Evolutionary conservation across 257 asterid genomes (phyloP).

Genomic region (Haberlea rhodopensis): DNA sequence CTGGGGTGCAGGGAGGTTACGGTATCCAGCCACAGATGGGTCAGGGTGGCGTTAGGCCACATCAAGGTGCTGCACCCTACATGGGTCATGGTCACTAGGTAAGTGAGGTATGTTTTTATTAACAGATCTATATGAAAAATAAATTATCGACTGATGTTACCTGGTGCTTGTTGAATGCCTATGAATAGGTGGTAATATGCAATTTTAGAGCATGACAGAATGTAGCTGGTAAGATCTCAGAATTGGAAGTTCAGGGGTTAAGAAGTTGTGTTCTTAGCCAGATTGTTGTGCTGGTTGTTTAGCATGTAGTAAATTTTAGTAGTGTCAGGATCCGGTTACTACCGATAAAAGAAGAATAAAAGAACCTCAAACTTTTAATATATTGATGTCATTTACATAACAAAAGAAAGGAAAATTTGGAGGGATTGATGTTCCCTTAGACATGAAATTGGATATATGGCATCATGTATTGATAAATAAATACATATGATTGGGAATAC

Average conservation of each 20-base stretch:
- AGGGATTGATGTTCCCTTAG: no score
- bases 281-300: not conserved
- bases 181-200: not conserved
- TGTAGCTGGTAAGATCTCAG: not conserved
- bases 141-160: not conserved
- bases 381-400: no score
- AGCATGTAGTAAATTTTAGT: not conserved
- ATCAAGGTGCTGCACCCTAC: conserved; percentile 90
- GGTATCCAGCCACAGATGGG: conserved; percentile 75
- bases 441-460: no score
- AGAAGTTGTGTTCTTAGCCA: not conserved
- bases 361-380: no score
- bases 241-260: not conserved
- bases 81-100: conserved; percentile 88
- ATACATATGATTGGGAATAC: not conserved
- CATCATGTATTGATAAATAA: no score
- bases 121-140: not conserved
- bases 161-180: conserved; percentile 3
- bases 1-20: conserved; percentile 75
- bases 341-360: no score
- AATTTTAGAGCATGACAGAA: not conserved
- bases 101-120: conserved; percentile 31
- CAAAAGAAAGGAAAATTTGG: no score
- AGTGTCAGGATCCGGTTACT: no score
- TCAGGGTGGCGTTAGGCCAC: conserved; percentile 76